phyloP scores from a whole-genome alignment of 345 rosid genomes.

The Dipteronia sinensis region DNA sequence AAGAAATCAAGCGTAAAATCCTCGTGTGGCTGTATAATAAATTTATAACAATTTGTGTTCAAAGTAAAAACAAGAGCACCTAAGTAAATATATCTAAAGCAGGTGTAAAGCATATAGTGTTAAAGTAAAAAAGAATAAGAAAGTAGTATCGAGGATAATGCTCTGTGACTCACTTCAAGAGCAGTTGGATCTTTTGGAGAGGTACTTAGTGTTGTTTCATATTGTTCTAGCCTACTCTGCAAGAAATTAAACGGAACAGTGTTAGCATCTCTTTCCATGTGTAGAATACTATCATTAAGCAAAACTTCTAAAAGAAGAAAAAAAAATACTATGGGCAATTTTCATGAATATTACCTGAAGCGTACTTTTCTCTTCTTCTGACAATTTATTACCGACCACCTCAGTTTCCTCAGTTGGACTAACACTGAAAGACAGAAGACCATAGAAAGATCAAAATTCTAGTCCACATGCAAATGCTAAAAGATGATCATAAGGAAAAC shows the following conservation, averaged over 20 bases:
- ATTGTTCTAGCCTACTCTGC: constrained; percentile 81
- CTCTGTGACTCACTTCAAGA: constrained; percentile 70
- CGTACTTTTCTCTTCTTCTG: constrained; percentile 67
- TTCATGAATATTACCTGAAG: constrained; percentile 55
- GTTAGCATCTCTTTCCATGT: constrained; percentile 10
- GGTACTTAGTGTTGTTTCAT: constrained; percentile 55
- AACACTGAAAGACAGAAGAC: constrained; percentile 41
- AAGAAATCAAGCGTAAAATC: background rate
- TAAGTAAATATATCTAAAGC: background rate
- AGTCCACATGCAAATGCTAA: constrained; percentile 8
- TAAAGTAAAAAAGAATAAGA: background rate
- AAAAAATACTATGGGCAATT: background rate
- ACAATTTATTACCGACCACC: constrained; percentile 53
- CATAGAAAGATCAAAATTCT: constrained; percentile 6
- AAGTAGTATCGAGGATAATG: background rate
- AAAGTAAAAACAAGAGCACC: background rate
- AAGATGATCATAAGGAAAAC: background rate
- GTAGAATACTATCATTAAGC: background rate
- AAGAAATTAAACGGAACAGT: constrained; percentile 17
- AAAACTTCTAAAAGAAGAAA: background rate
- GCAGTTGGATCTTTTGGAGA: constrained; percentile 73
- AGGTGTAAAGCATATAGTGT: background rate
- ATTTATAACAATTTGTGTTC: background rate
- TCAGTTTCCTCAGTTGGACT: constrained; percentile 51
- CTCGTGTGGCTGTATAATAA: background rate